phyloP scores from a whole-genome alignment of 345 rosid species.

The Pistacia atlantica region DNA sequence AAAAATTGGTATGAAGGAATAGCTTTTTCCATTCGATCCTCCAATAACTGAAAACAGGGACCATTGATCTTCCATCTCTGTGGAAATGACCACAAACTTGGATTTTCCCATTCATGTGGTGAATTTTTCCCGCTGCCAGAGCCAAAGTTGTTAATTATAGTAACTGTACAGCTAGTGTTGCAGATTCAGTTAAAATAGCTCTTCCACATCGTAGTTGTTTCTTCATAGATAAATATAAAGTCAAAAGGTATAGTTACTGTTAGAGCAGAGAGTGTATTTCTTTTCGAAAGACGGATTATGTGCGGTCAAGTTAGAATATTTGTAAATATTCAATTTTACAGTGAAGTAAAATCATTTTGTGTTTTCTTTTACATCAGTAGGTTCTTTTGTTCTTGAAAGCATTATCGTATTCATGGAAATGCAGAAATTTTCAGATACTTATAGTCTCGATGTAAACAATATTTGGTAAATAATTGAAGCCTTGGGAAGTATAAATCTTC shows the following conservation, averaged over 20 bases:
- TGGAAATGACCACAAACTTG: neutral
- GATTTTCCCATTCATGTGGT: neutral
- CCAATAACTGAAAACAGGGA: neutral
- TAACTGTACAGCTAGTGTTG: neutral
- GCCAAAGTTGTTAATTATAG: neutral
- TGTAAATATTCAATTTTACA: neutral
- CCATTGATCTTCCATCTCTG: neutral
- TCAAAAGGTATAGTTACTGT: neutral
- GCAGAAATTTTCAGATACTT: no score
- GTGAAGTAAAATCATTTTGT: neutral
- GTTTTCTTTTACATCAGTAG: neutral
- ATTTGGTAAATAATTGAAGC: no score
- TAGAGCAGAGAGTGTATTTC: neutral
- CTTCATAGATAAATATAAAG: neutral
- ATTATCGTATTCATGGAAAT: no score
- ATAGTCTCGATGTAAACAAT: no score
- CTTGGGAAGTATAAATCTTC: no score
- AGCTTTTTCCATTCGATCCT: neutral
- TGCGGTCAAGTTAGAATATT: neutral
- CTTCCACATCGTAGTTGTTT: neutral
- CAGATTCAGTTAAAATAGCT: neutral
- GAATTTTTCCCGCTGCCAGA: neutral
- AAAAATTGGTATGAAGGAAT: slow-evolving; percentile 70
- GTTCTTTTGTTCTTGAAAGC: neutral
- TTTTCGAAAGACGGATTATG: neutral